phyloP scores from a whole-genome alignment of 106 monocot species.

The Dendrobium chrysotoxum region DNA sequence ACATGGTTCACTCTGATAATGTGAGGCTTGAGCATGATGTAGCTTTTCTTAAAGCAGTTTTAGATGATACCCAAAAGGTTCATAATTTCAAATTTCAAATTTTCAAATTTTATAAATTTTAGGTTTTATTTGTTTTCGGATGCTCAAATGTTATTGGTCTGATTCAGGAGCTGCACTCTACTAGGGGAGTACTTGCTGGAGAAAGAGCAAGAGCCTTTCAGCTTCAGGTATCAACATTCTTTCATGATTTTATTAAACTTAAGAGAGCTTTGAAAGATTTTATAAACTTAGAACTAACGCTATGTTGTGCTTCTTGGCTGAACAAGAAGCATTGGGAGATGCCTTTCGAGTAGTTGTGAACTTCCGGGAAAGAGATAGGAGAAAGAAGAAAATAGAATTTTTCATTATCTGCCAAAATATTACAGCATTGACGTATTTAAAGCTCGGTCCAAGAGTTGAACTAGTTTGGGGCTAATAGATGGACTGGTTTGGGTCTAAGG shows the following conservation, averaged over 20 bases:
- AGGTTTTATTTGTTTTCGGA: background rate
- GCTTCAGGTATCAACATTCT: slow-evolving; percentile 58
- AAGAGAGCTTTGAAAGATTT: no score
- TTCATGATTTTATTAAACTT: background rate
- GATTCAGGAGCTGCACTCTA: slow-evolving; percentile 86
- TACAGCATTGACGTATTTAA: no score
- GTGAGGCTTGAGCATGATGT: slow-evolving; percentile 94
- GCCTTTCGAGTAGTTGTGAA: no score
- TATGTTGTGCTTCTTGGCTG: no score
- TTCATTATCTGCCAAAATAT: no score
- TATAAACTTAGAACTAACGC: no score
- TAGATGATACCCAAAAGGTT: slow-evolving; percentile 95
- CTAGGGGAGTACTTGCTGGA: slow-evolving; percentile 84
- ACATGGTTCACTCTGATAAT: slow-evolving; percentile 81
- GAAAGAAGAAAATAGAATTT: no score
- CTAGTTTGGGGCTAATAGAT: background rate
- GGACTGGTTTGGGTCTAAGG: background rate
- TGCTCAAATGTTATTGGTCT: slow-evolving; percentile 4
- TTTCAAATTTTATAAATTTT: background rate
- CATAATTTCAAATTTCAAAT: background rate
- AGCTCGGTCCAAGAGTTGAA: background rate
- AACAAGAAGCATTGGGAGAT: no score
- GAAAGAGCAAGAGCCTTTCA: slow-evolving; percentile 92
- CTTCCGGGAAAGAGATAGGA: no score
- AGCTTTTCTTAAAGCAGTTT: slow-evolving; percentile 87